phyloP scores from a whole-genome alignment of 768 basidiomycete species.

The Exidia glandulosa region DNA sequence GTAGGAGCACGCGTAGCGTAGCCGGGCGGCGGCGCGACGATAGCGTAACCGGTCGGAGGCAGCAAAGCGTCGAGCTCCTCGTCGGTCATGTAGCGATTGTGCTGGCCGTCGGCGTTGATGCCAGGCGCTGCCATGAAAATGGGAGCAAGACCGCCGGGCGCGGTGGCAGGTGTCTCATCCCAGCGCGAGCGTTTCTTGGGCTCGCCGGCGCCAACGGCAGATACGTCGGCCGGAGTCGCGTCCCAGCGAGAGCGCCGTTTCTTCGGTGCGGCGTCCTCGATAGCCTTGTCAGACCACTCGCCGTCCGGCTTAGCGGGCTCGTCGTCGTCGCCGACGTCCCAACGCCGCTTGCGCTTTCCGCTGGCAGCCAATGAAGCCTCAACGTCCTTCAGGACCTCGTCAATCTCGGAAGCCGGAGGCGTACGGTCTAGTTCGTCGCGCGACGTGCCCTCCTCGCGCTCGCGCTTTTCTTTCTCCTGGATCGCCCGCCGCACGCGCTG shows the following conservation, averaged over 20 bases:
- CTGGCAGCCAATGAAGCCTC: conserved; percentile 34
- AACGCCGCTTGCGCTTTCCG: conserved; percentile 65
- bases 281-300: conserved; percentile 68
- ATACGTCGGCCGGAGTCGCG: conserved; percentile 68
- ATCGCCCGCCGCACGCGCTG: conserved; percentile 69
- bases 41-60: conserved; percentile 75
- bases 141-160: conserved; percentile 46
- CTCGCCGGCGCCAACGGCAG: conserved; percentile 34
- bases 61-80: conserved; percentile 91
- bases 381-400: conserved; percentile 29
- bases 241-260: conserved; percentile 97
- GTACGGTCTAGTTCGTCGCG: conserved; percentile 81
- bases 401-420: conserved; percentile 70
- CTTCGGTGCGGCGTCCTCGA: conserved; percentile 67
- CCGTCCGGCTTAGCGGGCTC: conserved; percentile 51
- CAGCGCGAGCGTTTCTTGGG: conserved; percentile 88
- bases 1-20: conserved; percentile 66
- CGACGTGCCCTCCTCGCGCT: conserved; percentile 54
- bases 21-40: conserved; percentile 89
- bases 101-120: conserved; percentile 78
- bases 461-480: conserved; percentile 77
- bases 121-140: conserved; percentile 83
- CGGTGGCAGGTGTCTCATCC: conserved; percentile 84
- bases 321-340: conserved; percentile 45
- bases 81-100: conserved; percentile 91